Evolutionary conservation across 2,329 filamentous ascomycete species (phyloP), one percentile per base, ranked within the genome.

Genomic region (Aspergillus awamori): DNA sequence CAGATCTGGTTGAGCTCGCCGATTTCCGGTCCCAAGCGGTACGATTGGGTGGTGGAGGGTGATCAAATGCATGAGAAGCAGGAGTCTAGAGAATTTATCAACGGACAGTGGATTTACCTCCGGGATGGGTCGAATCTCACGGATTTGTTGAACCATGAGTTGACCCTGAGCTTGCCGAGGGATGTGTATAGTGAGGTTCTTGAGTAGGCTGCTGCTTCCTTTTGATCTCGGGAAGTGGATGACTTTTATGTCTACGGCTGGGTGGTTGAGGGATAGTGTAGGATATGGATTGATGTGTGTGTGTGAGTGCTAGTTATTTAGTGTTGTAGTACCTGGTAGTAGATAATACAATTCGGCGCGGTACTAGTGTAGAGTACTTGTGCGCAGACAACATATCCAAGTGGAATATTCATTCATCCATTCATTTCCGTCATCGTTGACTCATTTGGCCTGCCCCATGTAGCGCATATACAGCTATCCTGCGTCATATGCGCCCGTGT

Each of bases 1-100:
- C 95, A 89, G 75, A 97, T 99, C 73, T 99, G 95, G 95, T 87
- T 98, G 49, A 95, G 92, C 39, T 96, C 92, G 47, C 95, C 95
- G 4, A 82, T 92, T 57, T 93, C 91, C 5, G 95, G 95, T 0
- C 95, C 95, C 13, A 97, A 97, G 80, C 89, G 94, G 61, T 99
- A 89, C 80, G 93, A 98, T 77, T 99, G 91, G 86, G 90, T 96
- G 58, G 76, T 93, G 13, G 73, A 76, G 60, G 76, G 88, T 61
- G 91, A 95, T 69, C 83, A 85, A 33, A 90, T 93, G 82, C 79
- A 87, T 70, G 85, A 92, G 73, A 96, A 96, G 80, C 89, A 93
- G 76, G 92, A 88, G 33, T 89, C 88, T 2, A 70, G 77, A 26
- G 71, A 72, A 15, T 74, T 75, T 51, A 69, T 69, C 20, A 76